Evolutionary conservation across 192 early-diverging fungal species (phyloP), one percentile per base, ranked within the genome.

Genomic region (Rhizoclosmatium sp.): DNA sequence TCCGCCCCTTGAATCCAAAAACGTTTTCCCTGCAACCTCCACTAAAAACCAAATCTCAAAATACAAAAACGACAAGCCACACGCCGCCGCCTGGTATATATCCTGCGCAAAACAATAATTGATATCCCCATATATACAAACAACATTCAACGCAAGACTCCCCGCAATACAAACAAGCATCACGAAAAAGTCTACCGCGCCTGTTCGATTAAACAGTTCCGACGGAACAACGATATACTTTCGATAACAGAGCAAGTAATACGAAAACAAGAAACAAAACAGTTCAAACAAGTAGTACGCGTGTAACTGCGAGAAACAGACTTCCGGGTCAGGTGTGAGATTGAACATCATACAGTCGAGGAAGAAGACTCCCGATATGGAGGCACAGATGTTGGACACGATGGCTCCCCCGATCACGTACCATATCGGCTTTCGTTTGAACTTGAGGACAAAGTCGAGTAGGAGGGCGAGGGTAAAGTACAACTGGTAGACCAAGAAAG

Each of bases 201-300:
- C 62, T 0, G 62, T 42, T 12, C 4, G 41, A 12, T 40, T 21
- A 23, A 65, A 65, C n/a, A 40, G 9, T 0, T 21, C 10, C 9
- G 5, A 9, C 62, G 62, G 62, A 65, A 65, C 31, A 12, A 65
- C 14, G 23, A 65, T 39, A 12, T 40, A n/a, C 31, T 65, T 65
- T 12, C 62, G 62, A 23, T 65, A 65, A 41, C 39, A 69, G 2
- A 69, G 46, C 16, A 69, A 44, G 46, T 45, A 12, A 44, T 69
- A 69, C 46, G 67, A 19, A 47, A 69, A 47, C 67, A 69, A 42
- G 67, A 69, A 69, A 5, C 12, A 10, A 12, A 69, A 19, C 2
- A 44, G 40, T 69, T 69, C 67, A 69, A 69, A 69, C 7, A 19
- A n/a, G 45, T 69, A 69, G 45, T 44, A 42, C 44, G 67, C 46